These are phyloP conservation scores for Lithospermum erythrorhizon DNA, from an alignment of 257 asterid species.

Conservation along the genomic window DNA sequence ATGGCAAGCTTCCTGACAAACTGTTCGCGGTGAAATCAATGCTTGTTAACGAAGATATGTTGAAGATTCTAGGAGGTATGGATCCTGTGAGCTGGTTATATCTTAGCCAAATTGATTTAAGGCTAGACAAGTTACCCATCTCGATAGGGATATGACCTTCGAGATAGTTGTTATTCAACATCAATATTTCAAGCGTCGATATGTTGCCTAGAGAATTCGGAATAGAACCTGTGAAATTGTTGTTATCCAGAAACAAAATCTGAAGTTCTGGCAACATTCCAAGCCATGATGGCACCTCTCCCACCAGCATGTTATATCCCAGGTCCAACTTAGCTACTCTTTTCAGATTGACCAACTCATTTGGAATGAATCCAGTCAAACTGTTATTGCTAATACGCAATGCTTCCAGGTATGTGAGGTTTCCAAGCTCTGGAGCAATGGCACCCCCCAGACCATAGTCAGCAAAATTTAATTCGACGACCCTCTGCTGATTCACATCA, in stretches of 20 bases:
- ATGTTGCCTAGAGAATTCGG: conserved; percentile 27
- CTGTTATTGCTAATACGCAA: conserved; percentile 14
- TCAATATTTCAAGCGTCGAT: conserved; percentile 23
- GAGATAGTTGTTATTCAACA: conserved; percentile 20
- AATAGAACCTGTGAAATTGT: conserved; percentile 34
- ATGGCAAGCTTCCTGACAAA: conserved; percentile 16
- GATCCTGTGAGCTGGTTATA: conserved; percentile 16
- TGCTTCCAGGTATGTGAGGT: conserved; percentile 17
- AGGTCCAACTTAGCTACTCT: conserved; percentile 6
- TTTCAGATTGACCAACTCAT: conserved; percentile 7
- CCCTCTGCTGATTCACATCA: conserved; percentile 11
- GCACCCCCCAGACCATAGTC: conserved; percentile 9
- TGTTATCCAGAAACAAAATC: conserved; percentile 18
- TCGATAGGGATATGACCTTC: conserved; percentile 24
- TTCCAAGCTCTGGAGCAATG: conserved; percentile 18
- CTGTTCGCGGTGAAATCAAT: conserved; percentile 11
- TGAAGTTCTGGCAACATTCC: conserved; percentile 10
- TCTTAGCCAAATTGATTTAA: conserved; percentile 6
- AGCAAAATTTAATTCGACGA: conserved; percentile 2
- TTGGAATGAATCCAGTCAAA: conserved; percentile 16
- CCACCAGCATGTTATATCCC: conserved; percentile 13
- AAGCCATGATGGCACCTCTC: conserved; percentile 18
- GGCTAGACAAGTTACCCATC: conserved; percentile 14
- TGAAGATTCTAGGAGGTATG: conserved; percentile 16
- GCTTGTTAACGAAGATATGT: conserved; percentile 13